Percentiles rank a stretch among this genome's conserved stretches.
Conservation (phyloP, 2,329 filamentous ascomycete genomes). For the Elsinoe ampelina region DNA sequence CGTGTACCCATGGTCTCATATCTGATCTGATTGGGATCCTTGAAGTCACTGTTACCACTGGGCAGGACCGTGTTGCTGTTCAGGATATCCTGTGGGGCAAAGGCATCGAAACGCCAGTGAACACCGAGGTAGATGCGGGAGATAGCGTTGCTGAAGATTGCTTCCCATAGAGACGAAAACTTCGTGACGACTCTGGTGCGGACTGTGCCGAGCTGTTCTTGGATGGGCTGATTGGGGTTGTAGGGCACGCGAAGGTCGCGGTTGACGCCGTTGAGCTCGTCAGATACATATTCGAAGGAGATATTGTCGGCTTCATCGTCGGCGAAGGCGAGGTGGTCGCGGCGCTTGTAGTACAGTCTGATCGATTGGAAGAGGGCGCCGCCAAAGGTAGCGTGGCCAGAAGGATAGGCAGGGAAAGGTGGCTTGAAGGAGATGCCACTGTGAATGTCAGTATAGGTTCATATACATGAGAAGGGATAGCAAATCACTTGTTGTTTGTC, state of each 20-base stretch:
- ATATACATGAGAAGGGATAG: not conserved
- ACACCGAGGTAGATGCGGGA: conserved; percentile 24
- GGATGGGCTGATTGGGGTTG: conserved; percentile 20
- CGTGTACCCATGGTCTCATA: not conserved
- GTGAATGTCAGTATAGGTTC: not conserved
- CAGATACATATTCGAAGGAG: not conserved
- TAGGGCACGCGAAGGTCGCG: conserved; percentile 23
- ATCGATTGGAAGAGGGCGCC: not conserved
- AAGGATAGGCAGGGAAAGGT: not conserved
- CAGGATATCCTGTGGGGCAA: conserved; percentile 13
- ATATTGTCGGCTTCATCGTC: conserved; percentile 20
- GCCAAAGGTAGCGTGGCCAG: not conserved
- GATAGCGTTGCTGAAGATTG: conserved; percentile 25
- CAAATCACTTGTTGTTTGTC: conserved; percentile 1
- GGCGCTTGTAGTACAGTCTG: conserved; percentile 22
- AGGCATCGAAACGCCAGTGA: conserved; percentile 25
- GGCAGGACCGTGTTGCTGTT: not conserved
- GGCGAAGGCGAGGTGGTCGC: conserved; percentile 23
- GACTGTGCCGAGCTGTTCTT: conserved; percentile 22
- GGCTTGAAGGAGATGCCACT: conserved; percentile 9
- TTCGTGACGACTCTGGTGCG: conserved; percentile 20
- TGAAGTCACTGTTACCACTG: not conserved
- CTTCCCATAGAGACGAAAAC: conserved; percentile 22
- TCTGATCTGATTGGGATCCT: not conserved
- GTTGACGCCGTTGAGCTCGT: conserved; percentile 19